Base-by-base conservation (phyloP, 805 yeast species). In the Pichia heedii region DNA sequence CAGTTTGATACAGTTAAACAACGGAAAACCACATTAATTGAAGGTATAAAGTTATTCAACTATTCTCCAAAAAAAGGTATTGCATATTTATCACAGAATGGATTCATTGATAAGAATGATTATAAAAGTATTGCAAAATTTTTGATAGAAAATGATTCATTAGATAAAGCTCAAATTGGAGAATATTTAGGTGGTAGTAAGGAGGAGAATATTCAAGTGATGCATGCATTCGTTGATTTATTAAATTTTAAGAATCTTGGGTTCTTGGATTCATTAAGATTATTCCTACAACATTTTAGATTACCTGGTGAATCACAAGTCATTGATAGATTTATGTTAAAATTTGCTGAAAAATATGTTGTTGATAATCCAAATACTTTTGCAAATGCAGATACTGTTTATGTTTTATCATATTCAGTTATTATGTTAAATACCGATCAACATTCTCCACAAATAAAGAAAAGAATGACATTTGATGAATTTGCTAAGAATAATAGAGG, bases 281-380 rank as follows among this genome's bases (percentile, higher is more conserved):
- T 66, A 15, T 87, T 87, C 56, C 70, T 93, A 46, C 98, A 94
- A 57, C 73, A 78, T 39, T 94, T 93, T 66, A 73, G 98, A 60
- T 72, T 93, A 47, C 98, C 99, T 2, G 99, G 99, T 40, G 99
- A 93, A 65, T 89, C 96, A 5, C 99, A 93, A 66, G 90, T 93
- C 57, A 90, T 93, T 58, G 98, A 93, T 69, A 74, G 99, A 54
- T 87, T 81, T 58, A 86, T 94, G 96, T 75, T 93, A 60, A 90
- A 93, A 57, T 94, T 94, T 68, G 98, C 98, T 5, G 95, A 87
- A 62, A 73, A 95, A 52, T 93, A 81, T 58, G 80, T 81, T 20
- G 79, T 84, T 50, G 96, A 90, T 48, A 93, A 93, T 58, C 96
- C 96, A 10, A 70, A 70, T n/a, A 72, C 81, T 0, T 90, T 90